phyloP scores from a whole-genome alignment of 768 basidiomycete species.

The Boletales sp. region DNA sequence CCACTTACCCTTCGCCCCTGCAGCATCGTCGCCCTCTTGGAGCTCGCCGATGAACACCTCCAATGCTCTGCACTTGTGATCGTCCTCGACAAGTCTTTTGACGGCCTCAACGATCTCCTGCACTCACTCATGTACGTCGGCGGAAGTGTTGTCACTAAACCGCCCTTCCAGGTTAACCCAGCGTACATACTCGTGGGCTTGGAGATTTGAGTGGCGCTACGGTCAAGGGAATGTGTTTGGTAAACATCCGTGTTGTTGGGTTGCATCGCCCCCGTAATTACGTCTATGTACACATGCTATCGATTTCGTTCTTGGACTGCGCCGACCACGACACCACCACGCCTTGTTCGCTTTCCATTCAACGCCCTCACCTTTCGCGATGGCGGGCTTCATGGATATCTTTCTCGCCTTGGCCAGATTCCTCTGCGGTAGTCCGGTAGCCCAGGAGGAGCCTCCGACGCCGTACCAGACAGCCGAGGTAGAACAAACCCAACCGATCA shows the following conservation, averaged over 20 bases:
- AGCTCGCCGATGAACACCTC: constrained; percentile 82
- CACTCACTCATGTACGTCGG: constrained; percentile 94
- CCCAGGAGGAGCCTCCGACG: constrained; percentile 7
- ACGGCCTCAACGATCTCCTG: constrained; percentile 67
- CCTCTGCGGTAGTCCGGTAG: constrained; percentile 23
- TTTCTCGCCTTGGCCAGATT: constrained; percentile 19
- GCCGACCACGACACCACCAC: no score
- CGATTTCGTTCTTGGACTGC: not conserved
- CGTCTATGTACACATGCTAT: constrained; percentile 8
- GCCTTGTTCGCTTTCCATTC: no score
- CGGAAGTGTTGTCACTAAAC: constrained; percentile 78
- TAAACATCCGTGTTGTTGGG: constrained; percentile 21
- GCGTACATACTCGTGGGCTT: constrained; percentile 83
- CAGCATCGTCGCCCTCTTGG: constrained; percentile 83
- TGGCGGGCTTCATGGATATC: constrained; percentile 25
- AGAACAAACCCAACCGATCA: constrained; percentile 10
- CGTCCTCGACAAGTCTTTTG: constrained; percentile 69
- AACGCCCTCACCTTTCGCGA: constrained; percentile 1
- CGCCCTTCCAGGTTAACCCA: constrained; percentile 70
- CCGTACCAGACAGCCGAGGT: constrained; percentile 2
- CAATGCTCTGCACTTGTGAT: constrained; percentile 77
- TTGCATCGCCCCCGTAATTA: constrained; percentile 12
- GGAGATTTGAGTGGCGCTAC: constrained; percentile 52
- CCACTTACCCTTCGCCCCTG: not conserved
- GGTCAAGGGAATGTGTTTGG: constrained; percentile 29